These are phyloP conservation scores for Chaetomidium leptoderma DNA, from an alignment of 495 filamentous ascomycete species.

Conservation along the genomic window DNA sequence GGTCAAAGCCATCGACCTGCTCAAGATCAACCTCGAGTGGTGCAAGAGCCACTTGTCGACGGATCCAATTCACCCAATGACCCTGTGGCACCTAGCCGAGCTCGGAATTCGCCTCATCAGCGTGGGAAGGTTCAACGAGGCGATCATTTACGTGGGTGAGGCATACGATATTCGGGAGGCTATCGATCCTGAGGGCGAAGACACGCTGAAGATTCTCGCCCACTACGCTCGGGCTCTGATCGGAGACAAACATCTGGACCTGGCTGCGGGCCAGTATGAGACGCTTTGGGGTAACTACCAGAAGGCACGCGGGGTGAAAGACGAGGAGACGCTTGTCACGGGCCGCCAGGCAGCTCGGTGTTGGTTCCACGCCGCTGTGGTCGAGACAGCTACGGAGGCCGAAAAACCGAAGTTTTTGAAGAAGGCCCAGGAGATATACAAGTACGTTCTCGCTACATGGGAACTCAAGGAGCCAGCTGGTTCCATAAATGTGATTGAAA, in stretches of 20 bases:
- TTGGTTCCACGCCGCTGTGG: neutral
- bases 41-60: neutral
- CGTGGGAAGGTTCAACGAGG: neutral
- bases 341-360: neutral
- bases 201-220: neutral
- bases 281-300: neutral
- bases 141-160: neutral
- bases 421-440: neutral
- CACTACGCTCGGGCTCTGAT: neutral
- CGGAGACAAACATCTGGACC: neutral
- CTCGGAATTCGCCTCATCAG: neutral
- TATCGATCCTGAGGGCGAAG: neutral
- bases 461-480: neutral
- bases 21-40: neutral
- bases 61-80: neutral
- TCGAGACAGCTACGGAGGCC: neutral
- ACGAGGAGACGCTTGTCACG: neutral
- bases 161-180: neutral
- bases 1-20: neutral
- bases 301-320: neutral
- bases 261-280: neutral
- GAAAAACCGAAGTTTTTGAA: neutral
- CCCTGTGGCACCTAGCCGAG: neutral
- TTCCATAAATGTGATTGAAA: neutral
- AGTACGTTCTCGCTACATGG: neutral